Conservation (phyloP, 495 filamentous ascomycete species). For the Trichoderma asperelloides region DNA sequence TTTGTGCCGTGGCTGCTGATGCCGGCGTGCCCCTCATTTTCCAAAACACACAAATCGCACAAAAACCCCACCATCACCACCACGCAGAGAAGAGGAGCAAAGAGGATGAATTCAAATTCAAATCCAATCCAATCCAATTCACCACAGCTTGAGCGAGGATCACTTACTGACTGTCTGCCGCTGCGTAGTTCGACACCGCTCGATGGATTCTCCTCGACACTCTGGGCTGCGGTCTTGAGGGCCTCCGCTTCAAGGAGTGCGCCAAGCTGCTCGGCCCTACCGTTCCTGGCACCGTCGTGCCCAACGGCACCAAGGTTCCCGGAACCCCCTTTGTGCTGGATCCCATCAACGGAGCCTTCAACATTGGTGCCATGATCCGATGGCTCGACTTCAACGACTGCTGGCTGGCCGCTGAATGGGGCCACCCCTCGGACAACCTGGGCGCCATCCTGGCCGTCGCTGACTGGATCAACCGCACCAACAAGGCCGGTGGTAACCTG, state of each 20-base stretch:
- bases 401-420: constrained; percentile 98
- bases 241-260: constrained; percentile 91
- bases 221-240: constrained; percentile 91
- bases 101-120: background rate
- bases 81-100: background rate
- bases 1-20: background rate
- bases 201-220: constrained; percentile 89
- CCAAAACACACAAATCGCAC: background rate
- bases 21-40: background rate
- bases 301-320: constrained; percentile 84
- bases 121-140: no score
- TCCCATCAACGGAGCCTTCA: constrained; percentile 92
- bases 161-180: constrained; percentile 7
- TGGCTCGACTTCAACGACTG: constrained; percentile 99
- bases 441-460: constrained; percentile 93
- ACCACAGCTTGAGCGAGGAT: background rate
- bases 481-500: constrained; percentile 80
- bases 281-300: constrained; percentile 83
- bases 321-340: constrained; percentile 92
- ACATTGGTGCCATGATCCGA: constrained; percentile 95
- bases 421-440: constrained; percentile 93
- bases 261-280: constrained; percentile 89
- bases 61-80: background rate
- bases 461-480: constrained; percentile 95
- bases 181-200: constrained; percentile 75